Evolutionary conservation across 1,284 basidiomycete species (phyloP), one percentile per base, ranked within the genome.

Genomic region (Acaromyces ingoldii): DNA sequence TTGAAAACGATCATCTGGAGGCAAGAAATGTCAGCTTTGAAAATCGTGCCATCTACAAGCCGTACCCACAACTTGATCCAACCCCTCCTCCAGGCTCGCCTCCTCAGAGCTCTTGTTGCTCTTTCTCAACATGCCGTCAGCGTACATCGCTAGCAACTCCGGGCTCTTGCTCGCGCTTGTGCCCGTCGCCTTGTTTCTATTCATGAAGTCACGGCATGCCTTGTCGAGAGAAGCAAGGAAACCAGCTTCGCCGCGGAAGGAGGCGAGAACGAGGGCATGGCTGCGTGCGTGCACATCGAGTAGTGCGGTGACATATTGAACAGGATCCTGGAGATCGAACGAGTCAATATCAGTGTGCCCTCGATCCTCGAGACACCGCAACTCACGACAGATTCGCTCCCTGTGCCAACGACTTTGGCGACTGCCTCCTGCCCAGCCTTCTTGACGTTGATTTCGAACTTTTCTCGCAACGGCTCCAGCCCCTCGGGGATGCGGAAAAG

Each of bases 401-500:
- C 61, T n/a, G n/a, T n/a, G 5, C 70, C 72, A 26, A 69, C 63
- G 11, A 93, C 81, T 73, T 89, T 91, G 51, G 86, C 84, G 24
- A 98, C 86, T 0, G 90, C 87, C 9, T 82, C 82, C 53, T 91
- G 77, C 48, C 95, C 95, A 6, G 88, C 85, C 57, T 84, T 83
- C 81, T 95, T 96, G 76, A 96, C 91, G 72, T 96, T 91, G 57
- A 84, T 84, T 78, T 97, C 93, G 76, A 98, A 98, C 72, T 86
- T 86, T 79, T 87, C 88, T 67, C 91, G 84, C 58, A 97, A 78
- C 2, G 91, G 91, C 73, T 96, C 91, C 39, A 98, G 81, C 37
- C 91, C 93, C 63, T 90, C 87, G 1, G 84, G 83, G 41, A 97
- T 92, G 37, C 91, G 86, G 10, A 87, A 85, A 4, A 98, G 82